Evolutionary conservation across 805 yeast genomes (phyloP).

Genomic region (Spathaspora arborariae): DNA sequence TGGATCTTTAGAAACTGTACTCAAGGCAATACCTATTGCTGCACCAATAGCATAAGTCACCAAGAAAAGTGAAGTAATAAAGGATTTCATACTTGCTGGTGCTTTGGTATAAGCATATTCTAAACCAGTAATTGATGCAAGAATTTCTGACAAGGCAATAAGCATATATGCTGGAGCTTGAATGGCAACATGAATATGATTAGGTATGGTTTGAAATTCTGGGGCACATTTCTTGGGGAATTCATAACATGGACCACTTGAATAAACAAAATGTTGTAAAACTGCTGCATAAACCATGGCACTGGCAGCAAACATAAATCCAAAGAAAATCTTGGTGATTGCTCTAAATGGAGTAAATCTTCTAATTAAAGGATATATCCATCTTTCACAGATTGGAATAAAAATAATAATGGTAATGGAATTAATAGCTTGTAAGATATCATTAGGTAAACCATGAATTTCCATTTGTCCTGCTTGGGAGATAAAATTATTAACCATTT

Average conservation of each 20-base stretch:
- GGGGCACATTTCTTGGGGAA: constrained; percentile 53
- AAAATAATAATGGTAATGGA: constrained; percentile 69
- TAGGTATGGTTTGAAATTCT: constrained; percentile 37
- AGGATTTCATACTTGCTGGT: constrained; percentile 61
- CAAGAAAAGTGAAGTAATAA: constrained; percentile 60
- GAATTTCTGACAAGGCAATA: constrained; percentile 69
- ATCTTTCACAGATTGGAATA: constrained; percentile 63
- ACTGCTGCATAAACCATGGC: constrained; percentile 75
- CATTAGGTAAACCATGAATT: constrained; percentile 74
- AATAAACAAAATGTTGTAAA: constrained; percentile 64
- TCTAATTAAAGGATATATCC: constrained; percentile 44
- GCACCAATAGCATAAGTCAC: constrained; percentile 71
- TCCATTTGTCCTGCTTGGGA: constrained; percentile 74
- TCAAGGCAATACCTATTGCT: constrained; percentile 70
- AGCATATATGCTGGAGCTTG: constrained; percentile 70
- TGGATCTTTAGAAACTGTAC: constrained; percentile 64
- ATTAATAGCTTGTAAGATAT: constrained; percentile 69
- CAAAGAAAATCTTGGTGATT: constrained; percentile 63
- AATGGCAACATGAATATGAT: constrained; percentile 59
- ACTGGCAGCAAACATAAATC: constrained; percentile 59
- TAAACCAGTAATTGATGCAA: constrained; percentile 75
- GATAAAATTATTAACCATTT: constrained; percentile 67
- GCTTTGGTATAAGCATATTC: constrained; percentile 84
- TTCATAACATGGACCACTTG: constrained; percentile 69
- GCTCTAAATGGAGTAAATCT: constrained; percentile 57